phyloP scores from a whole-genome alignment of 192 early-diverging fungal species.

The Backusella australiensis region DNA sequence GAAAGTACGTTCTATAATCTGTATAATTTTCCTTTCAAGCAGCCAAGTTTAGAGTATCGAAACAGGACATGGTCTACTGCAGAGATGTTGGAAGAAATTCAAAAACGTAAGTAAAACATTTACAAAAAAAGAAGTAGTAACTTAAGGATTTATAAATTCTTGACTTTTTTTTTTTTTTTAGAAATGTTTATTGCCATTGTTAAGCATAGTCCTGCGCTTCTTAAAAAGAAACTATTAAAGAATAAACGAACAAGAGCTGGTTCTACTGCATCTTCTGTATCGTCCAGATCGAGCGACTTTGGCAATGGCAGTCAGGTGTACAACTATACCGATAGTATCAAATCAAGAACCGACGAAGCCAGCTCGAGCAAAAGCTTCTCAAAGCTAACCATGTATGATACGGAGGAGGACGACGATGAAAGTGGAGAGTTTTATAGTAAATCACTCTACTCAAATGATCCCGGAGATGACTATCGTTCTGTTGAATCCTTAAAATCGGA shows the following conservation, averaged over 20 bases:
- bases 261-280: not conserved
- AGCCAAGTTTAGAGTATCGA: constrained; percentile 74
- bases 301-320: not conserved
- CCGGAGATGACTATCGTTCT: not conserved
- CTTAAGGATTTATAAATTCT: not conserved
- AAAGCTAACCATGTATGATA: not conserved
- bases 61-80: constrained; percentile 77
- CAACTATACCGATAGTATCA: not conserved
- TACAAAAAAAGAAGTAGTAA: not conserved
- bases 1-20: constrained; percentile 74
- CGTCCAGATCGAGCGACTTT: not conserved
- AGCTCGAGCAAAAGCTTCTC: not conserved
- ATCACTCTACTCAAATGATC: not conserved
- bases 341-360: not conserved
- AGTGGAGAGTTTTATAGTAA: not conserved
- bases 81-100: constrained; percentile 62
- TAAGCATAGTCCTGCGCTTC: constrained; percentile 22
- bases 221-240: constrained; percentile 19
- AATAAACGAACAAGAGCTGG: not conserved
- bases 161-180: not conserved
- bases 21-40: constrained; percentile 63
- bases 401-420: not conserved
- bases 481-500: not conserved
- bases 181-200: constrained; percentile 28
- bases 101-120: constrained; percentile 50